phyloP scores from a whole-genome alignment of 257 asterid genomes.

The Solanum rostratum region DNA sequence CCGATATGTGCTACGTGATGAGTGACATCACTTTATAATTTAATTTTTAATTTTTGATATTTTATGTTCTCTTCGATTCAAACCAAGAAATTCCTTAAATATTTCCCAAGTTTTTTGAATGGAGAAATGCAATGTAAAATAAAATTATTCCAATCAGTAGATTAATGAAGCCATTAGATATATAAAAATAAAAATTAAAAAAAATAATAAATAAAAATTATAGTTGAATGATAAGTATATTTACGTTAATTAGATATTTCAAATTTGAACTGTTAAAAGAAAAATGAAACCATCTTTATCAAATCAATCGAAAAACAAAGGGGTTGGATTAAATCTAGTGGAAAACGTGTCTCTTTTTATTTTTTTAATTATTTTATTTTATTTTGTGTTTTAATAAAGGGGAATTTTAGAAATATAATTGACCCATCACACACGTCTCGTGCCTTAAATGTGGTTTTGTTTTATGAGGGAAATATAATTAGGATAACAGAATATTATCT shows the following conservation, averaged over 20 bases:
- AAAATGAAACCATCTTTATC: neutral
- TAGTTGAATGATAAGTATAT: neutral
- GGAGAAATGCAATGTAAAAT: neutral
- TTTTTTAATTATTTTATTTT: neutral
- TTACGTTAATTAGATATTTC: no score
- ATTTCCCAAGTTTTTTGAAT: no score
- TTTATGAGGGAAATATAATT: neutral
- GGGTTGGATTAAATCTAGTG: conserved; percentile 17
- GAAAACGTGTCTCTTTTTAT: neutral
- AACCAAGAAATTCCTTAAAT: no score
- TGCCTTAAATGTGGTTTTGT: neutral
- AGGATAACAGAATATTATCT: neutral
- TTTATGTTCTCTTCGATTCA: no score
- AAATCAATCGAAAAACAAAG: conserved; percentile 1
- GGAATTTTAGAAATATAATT: neutral
- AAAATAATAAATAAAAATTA: fast-evolving
- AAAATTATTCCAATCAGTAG: neutral
- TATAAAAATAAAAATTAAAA: neutral
- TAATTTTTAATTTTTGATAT: no score
- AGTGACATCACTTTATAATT: neutral
- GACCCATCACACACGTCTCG: neutral
- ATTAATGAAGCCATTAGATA: neutral
- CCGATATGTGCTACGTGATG: neutral
- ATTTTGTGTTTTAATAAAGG: neutral
- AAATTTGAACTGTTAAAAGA: neutral